Evolutionary conservation across 1,284 basidiomycete species (phyloP).

Genomic region (Ganoderma boninense): DNA sequence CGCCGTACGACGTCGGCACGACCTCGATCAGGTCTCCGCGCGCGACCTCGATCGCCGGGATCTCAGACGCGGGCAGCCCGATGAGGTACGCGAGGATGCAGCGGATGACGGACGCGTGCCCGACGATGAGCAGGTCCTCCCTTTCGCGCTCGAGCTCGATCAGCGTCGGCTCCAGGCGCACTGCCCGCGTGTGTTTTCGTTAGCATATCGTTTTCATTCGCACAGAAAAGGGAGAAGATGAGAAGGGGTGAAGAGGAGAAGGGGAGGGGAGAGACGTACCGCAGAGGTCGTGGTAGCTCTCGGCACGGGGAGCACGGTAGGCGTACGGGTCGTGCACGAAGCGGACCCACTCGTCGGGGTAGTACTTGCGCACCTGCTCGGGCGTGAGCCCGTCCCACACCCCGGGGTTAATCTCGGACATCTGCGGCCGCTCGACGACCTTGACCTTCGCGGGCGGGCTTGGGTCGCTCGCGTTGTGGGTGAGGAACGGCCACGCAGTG

Average conservation of each 20-base stretch:
- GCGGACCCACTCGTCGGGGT: slow-evolving; percentile 94
- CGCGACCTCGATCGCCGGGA: slow-evolving; percentile 95
- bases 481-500: slow-evolving; percentile 94
- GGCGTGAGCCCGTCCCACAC: slow-evolving; percentile 96
- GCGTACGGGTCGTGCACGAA: slow-evolving; percentile 94
- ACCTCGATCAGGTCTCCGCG: slow-evolving; percentile 91
- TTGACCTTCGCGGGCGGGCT: slow-evolving; percentile 62
- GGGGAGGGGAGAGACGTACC: slow-evolving; percentile 50
- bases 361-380: slow-evolving; percentile 89
- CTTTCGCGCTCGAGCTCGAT: slow-evolving; percentile 85
- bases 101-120: slow-evolving; percentile 96
- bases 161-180: slow-evolving; percentile 84
- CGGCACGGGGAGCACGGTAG: slow-evolving; percentile 91
- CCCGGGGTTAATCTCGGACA: slow-evolving; percentile 98
- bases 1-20: slow-evolving; percentile 90
- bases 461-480: slow-evolving; percentile 37
- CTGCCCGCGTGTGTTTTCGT: no score
- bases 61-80: slow-evolving; percentile 94
- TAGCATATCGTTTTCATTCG: no score
- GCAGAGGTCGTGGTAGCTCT: slow-evolving; percentile 91
- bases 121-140: slow-evolving; percentile 82
- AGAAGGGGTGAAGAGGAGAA: not conserved
- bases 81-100: slow-evolving; percentile 94
- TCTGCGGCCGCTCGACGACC: slow-evolving; percentile 94
- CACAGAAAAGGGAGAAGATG: not conserved